Base-by-base conservation (phyloP, 495 filamentous ascomycete genomes). In the Polyplosphaeria fusca region DNA sequence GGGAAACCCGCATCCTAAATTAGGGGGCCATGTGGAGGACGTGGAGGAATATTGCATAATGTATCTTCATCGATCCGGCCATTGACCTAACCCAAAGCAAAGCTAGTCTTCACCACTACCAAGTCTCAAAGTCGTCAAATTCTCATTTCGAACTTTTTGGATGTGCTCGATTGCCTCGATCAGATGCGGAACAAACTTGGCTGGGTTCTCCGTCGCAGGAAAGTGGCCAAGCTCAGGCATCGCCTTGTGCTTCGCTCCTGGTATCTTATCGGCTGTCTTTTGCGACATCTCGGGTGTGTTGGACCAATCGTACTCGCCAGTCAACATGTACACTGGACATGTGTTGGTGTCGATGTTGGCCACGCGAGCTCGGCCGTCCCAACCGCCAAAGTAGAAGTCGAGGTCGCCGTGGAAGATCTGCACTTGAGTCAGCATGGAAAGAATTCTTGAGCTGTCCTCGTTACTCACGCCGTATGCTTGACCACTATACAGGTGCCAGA, bases 291-390 rank as follows among this genome's bases (percentile, higher is more conserved):
- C 68, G 0, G 72, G 71, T 3, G 70, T 74, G 55, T 71, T 73
- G 28, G 53, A 66, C 68, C 67, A 74, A 52, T 76, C 73, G 41
- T 74, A 76, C 55, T 76, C 73, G 41, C 72, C 72, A 0, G 70
- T 72, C 44, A 76, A 60, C 70, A 74, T 72, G 56, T 67, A 76
- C n/a, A 76, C 68, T 3, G 72, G 73, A 47, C 73, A 76, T 16
- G 59, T 58, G 47, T 69, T 71, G 9, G 67, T 72, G 44, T 76
- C 68, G 54, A 75, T 76, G 12, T 20, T 48, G 2, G 49, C 49
- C 46, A 76, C 66, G 24, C 73, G 65, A 5, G 47, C 56, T 2
- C 73, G 56, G 1, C 71, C 73, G 41, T 76, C 73, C 71, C 71
- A 76, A 35, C 73, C 71, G 27, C 67, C 65, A 51, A 72, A 72